Percentiles rank a stretch among this genome's conserved stretches.
phyloP scores from a whole-genome alignment of 2,329 filamentous ascomycete species.

The Exophiala spinifera region DNA sequence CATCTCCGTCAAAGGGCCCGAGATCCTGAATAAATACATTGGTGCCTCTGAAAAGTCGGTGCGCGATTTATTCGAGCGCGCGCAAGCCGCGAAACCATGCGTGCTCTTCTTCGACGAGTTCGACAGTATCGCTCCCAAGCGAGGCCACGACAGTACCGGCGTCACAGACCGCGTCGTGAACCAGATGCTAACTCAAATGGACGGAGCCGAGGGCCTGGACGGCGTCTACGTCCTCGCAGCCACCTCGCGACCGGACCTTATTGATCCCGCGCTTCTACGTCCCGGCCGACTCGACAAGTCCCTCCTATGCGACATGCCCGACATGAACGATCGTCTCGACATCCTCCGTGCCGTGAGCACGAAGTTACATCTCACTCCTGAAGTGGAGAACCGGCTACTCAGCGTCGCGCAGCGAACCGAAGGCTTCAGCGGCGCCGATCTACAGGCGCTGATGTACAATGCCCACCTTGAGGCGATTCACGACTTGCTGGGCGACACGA shows the following conservation, averaged over 20 bases:
- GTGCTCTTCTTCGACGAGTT: conserved; percentile 99
- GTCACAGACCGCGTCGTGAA: conserved; percentile 99
- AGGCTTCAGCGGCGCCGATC: conserved; percentile 88
- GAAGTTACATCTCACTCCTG: conserved; percentile 70
- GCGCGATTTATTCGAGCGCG: conserved; percentile 89
- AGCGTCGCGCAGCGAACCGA: conserved; percentile 78
- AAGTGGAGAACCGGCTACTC: conserved; percentile 61
- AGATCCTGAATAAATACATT: conserved; percentile 99
- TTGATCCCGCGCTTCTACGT: conserved; percentile 87
- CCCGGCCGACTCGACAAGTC: conserved; percentile 93
- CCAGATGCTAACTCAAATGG: conserved; percentile 97
- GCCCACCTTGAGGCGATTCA: conserved; percentile 97
- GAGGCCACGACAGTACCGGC: conserved; percentile 93
- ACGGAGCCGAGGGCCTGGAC: conserved; percentile 89
- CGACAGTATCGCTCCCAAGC: conserved; percentile 93
- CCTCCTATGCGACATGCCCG: conserved; percentile 84
- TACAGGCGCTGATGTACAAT: conserved; percentile 93
- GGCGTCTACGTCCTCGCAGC: conserved; percentile 96
- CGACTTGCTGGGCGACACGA: conserved; percentile 68
- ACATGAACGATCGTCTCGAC: conserved; percentile 74
- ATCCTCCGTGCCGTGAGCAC: conserved; percentile 81
- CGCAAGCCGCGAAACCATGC: conserved; percentile 84
- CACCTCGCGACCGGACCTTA: conserved; percentile 87
- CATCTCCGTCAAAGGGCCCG: conserved; percentile 95
- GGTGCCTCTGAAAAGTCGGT: conserved; percentile 96